Evolutionary conservation across 169 alveolate species (phyloP).

Genomic region (Plasmodium berghei): DNA sequence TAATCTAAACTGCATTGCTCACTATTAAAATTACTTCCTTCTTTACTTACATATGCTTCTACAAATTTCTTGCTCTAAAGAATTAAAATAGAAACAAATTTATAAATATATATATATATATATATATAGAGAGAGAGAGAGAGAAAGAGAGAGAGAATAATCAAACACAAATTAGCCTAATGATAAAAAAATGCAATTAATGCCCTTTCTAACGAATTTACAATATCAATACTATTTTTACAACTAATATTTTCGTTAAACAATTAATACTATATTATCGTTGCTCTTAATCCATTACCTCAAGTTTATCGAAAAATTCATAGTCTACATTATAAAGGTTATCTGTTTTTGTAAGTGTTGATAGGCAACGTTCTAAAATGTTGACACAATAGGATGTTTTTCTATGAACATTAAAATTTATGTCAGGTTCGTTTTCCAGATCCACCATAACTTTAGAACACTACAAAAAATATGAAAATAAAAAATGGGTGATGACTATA

Average conservation of each 20-base stretch:
- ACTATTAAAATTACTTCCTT: slow-evolving; percentile 23
- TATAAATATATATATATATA: neutral
- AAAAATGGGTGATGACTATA: neutral
- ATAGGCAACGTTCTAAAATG: slow-evolving; percentile 56
- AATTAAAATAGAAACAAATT: neutral
- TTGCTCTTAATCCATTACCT: slow-evolving; percentile 14
- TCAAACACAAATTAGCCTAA: neutral
- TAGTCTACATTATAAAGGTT: slow-evolving; percentile 69
- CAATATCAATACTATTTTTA: no score
- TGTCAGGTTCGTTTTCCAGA: slow-evolving; percentile 47
- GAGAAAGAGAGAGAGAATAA: no score
- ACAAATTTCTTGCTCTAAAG: slow-evolving; percentile 60
- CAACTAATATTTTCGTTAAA: no score
- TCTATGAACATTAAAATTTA: slow-evolving; percentile 63
- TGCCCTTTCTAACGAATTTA: no score
- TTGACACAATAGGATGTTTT: slow-evolving; percentile 50
- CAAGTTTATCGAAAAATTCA: slow-evolving; percentile 65
- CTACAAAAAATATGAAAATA: slow-evolving; percentile 17
- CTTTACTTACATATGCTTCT: slow-evolving; percentile 74
- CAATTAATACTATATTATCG: neutral
- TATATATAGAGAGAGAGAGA: no score
- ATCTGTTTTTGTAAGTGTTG: slow-evolving; percentile 66
- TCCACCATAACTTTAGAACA: slow-evolving; percentile 66
- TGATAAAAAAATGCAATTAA: neutral
- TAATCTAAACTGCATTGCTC: slow-evolving; percentile 26